Evolutionary conservation across 1,284 basidiomycete species (phyloP).

Genomic region (Thecaphora frezii): DNA sequence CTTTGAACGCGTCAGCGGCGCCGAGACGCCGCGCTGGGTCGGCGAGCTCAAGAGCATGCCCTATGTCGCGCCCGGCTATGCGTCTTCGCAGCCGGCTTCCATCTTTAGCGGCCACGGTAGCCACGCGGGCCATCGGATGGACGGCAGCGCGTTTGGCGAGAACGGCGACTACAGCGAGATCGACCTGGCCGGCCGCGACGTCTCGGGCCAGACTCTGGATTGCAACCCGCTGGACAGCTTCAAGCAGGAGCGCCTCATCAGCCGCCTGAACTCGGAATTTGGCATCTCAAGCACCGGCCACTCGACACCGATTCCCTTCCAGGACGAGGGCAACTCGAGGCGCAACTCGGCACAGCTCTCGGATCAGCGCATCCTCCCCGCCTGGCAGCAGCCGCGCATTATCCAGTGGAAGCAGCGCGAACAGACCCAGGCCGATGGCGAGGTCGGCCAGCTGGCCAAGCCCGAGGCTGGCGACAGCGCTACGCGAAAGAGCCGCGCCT

Average conservation of each 20-base stretch:
- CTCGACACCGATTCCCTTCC: slow-evolving; percentile 16
- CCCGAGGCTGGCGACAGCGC: slow-evolving; percentile 36
- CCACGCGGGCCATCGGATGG: too few relatives aligned
- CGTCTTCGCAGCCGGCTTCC: not conserved
- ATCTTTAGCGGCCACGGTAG: too few relatives aligned
- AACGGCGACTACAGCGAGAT: slow-evolving; percentile 10
- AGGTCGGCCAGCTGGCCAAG: slow-evolving; percentile 37
- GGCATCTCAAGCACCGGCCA: slow-evolving; percentile 8
- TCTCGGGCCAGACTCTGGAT: too few relatives aligned
- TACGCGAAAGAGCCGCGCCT: not conserved
- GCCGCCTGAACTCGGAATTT: not conserved
- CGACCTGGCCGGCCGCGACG: too few relatives aligned
- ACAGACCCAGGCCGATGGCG: slow-evolving; percentile 23
- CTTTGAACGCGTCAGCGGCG: slow-evolving; percentile 5
- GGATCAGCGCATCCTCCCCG: slow-evolving; percentile 6
- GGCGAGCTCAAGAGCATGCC: slow-evolving; percentile 30
- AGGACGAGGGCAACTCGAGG: slow-evolving; percentile 34
- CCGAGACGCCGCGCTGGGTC: slow-evolving; percentile 33
- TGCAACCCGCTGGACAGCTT: too few relatives aligned
- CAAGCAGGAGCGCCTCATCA: not conserved
- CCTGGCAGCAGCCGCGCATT: slow-evolving; percentile 34
- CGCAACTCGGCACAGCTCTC: slow-evolving; percentile 4
- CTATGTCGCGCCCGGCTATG: slow-evolving; percentile 30
- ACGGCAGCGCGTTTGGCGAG: slow-evolving; percentile 5
- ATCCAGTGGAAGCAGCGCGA: slow-evolving; percentile 45